These are phyloP conservation scores for Hansenula lynferdii DNA, from an alignment of 1,139 yeast genomes.

Conservation along the genomic window DNA sequence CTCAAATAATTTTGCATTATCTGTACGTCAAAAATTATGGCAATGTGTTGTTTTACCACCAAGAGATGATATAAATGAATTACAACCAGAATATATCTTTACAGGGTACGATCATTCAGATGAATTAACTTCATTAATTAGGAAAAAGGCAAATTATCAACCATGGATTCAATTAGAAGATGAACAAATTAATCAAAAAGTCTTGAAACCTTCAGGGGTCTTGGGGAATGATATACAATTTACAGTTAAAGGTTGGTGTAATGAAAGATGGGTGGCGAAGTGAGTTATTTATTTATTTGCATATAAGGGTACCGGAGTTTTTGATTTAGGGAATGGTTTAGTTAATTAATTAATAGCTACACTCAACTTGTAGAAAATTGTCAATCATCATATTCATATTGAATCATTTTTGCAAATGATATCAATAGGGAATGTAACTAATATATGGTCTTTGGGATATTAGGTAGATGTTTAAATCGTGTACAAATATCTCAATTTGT, in stretches of 20 bases:
- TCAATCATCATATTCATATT: too few relatives aligned
- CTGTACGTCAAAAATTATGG: constrained; percentile 45
- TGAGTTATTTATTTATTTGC: too few relatives aligned
- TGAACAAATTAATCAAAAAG: constrained; percentile 6
- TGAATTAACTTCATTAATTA: constrained; percentile 22
- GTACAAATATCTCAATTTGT: too few relatives aligned
- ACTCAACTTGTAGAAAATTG: too few relatives aligned
- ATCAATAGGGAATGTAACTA: too few relatives aligned
- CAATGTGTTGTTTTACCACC: constrained; percentile 41
- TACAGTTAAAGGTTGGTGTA: constrained; percentile 50
- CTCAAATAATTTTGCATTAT: constrained; percentile 30
- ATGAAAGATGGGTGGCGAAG: constrained; percentile 39
- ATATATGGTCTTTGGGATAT: too few relatives aligned
- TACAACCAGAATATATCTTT: constrained; percentile 26
- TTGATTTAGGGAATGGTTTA: too few relatives aligned
- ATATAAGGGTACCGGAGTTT: too few relatives aligned
- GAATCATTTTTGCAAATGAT: too few relatives aligned
- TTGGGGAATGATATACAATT: constrained; percentile 32
- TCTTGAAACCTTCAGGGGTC: constrained; percentile 18
- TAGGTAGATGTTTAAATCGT: too few relatives aligned
- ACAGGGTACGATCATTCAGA: constrained; percentile 16
- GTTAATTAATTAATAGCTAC: too few relatives aligned
- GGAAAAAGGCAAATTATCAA: constrained; percentile 28
- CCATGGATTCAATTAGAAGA: constrained; percentile 34
- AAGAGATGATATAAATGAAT: constrained; percentile 19